Conservation (phyloP, 2,329 filamentous ascomycete species). For the Thelonectria blattea region DNA sequence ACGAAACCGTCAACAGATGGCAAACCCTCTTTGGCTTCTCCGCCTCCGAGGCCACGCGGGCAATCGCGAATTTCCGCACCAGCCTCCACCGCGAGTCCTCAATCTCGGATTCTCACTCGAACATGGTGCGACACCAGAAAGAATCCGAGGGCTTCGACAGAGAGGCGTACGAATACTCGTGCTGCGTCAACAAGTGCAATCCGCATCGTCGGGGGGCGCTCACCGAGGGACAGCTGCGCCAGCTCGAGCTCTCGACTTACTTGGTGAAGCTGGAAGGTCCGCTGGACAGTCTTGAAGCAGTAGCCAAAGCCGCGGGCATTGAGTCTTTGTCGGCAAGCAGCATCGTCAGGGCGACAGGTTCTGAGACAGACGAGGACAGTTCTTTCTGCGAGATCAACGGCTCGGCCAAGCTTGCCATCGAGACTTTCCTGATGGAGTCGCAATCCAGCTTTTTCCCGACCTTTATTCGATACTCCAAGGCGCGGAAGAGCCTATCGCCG, state of each 20-base stretch:
- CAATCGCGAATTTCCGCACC: neutral
- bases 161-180: slow-evolving; percentile 14
- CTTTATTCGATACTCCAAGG: slow-evolving; percentile 8
- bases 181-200: neutral
- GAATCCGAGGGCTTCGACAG: neutral
- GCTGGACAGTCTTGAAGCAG: neutral
- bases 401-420: neutral
- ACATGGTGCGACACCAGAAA: neutral
- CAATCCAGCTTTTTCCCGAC: neutral
- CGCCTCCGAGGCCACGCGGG: neutral
- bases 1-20: neutral
- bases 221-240: neutral
- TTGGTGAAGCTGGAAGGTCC: slow-evolving; percentile 9
- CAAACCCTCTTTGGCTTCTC: slow-evolving; percentile 9
- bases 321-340: neutral
- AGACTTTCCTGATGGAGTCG: neutral
- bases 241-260: neutral
- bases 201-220: neutral
- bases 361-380: neutral
- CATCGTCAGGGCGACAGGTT: neutral
- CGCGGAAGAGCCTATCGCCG: slow-evolving; percentile 1
- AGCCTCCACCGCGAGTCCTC: accelerated
- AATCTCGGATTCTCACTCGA: slow-evolving; percentile 4
- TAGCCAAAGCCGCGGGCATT: neutral
- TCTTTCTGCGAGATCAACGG: slow-evolving; percentile 11